phyloP scores from a whole-genome alignment of 495 filamentous ascomycete species.

The Copromyces sp. region DNA sequence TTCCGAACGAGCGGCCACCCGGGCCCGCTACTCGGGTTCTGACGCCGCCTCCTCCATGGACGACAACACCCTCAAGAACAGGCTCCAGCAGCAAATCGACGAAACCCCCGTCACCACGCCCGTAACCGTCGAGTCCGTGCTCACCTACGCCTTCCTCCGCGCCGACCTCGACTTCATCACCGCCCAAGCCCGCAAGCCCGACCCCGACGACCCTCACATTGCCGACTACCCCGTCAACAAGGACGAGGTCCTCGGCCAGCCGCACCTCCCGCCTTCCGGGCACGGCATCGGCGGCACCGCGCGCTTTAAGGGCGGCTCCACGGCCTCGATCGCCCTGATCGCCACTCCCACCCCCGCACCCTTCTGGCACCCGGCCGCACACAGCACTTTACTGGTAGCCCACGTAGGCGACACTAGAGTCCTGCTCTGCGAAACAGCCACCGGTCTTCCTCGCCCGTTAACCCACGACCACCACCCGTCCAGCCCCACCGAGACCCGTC shows the following conservation, averaged over 20 bases:
- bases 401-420: constrained; percentile 92
- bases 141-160: constrained; percentile 85
- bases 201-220: constrained; percentile 53
- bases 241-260: constrained; percentile 65
- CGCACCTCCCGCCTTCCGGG: constrained; percentile 42
- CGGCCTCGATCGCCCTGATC: constrained; percentile 78
- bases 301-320: constrained; percentile 85
- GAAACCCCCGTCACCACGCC: constrained; percentile 2
- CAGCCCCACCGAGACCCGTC: constrained; percentile 68
- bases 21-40: constrained; percentile 1
- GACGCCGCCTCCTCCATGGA: constrained; percentile 3
- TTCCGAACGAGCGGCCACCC: constrained; percentile 19
- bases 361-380: constrained; percentile 86
- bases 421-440: constrained; percentile 70
- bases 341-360: constrained; percentile 83
- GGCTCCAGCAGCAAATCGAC: not conserved
- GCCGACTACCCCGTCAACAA: constrained; percentile 69
- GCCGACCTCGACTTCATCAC: constrained; percentile 89
- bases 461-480: constrained; percentile 87
- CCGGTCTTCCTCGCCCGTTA: constrained; percentile 65
- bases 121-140: constrained; percentile 48
- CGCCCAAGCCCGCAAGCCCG: constrained; percentile 65
- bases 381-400: constrained; percentile 72
- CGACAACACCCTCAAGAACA: constrained; percentile 3
- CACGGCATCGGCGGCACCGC: constrained; percentile 55